These are phyloP conservation scores for Endocarpon pusillum DNA, from an alignment of 495 filamentous ascomycete genomes.

Conservation along the genomic window DNA sequence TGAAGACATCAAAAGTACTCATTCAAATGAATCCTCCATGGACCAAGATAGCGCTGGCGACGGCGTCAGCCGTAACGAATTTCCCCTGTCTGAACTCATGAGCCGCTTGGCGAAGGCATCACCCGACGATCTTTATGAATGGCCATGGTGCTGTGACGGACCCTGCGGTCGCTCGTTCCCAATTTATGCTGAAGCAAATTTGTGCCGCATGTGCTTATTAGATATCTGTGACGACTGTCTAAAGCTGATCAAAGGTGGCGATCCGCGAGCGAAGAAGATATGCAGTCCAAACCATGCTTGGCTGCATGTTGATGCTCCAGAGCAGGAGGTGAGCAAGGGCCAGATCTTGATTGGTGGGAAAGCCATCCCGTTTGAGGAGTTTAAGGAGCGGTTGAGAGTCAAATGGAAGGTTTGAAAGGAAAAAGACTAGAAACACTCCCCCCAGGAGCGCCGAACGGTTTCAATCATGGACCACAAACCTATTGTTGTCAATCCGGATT, in stretches of 20 bases:
- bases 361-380: neutral
- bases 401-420: neutral
- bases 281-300: constrained; percentile 1
- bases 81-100: neutral
- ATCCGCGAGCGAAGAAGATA: neutral
- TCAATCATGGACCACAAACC: no score
- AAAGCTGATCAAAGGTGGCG: neutral
- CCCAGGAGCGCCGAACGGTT: no score
- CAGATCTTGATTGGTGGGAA: neutral
- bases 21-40: neutral
- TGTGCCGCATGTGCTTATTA: neutral
- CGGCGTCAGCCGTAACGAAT: neutral
- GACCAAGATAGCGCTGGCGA: neutral
- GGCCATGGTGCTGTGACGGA: constrained; percentile 5
- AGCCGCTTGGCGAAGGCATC: neutral
- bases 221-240: neutral
- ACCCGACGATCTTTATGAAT: constrained; percentile 1
- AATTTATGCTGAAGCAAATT: neutral
- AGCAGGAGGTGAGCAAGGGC: neutral
- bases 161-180: neutral
- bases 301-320: neutral
- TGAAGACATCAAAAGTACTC: constrained; percentile 1
- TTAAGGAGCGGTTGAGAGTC: neutral
- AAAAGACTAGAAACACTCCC: no score
- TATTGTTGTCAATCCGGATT: no score